Percentiles rank a stretch among this genome's conserved stretches.
These are phyloP conservation scores for Akebia trifoliata DNA, from an alignment of 164 flowering plant species.

Conservation along the genomic window DNA sequence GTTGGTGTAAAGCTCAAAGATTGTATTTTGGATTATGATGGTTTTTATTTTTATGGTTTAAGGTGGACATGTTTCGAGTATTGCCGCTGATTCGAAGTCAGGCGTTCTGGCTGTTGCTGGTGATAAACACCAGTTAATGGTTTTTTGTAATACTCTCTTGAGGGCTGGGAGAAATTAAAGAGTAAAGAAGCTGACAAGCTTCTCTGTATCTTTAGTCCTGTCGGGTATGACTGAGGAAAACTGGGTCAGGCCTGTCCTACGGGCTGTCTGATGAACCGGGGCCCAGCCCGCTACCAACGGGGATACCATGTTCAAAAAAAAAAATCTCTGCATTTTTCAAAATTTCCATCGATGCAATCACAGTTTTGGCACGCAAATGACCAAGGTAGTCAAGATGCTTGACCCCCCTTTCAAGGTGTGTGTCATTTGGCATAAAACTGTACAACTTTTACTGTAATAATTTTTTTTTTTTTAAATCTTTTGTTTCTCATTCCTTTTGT, in stretches of 20 bases:
- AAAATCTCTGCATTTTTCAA: neutral
- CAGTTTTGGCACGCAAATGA: neutral
- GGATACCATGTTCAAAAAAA: no score
- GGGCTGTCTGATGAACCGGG: no score
- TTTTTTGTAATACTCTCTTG: conserved; percentile 35
- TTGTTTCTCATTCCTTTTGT: neutral
- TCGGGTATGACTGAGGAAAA: neutral
- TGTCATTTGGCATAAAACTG: no score
- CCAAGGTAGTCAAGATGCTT: no score
- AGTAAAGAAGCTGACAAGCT: neutral
- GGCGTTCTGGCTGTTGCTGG: conserved; percentile 55
- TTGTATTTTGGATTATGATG: neutral
- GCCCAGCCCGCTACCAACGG: no score
- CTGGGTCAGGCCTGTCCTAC: no score
- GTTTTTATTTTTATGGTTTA: conserved; percentile 10
- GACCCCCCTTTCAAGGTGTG: neutral
- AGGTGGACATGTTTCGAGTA: conserved; percentile 53
- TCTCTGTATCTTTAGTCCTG: neutral
- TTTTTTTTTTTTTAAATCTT: neutral
- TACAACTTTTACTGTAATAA: neutral
- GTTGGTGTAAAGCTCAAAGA: neutral
- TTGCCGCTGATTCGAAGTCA: conserved; percentile 50
- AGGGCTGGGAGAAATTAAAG: conserved; percentile 6
- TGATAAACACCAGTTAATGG: conserved; percentile 39
- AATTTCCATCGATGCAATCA: neutral